Base-by-base conservation (phyloP, 768 basidiomycete species). In the Rhizopogon vinicolor region DNA sequence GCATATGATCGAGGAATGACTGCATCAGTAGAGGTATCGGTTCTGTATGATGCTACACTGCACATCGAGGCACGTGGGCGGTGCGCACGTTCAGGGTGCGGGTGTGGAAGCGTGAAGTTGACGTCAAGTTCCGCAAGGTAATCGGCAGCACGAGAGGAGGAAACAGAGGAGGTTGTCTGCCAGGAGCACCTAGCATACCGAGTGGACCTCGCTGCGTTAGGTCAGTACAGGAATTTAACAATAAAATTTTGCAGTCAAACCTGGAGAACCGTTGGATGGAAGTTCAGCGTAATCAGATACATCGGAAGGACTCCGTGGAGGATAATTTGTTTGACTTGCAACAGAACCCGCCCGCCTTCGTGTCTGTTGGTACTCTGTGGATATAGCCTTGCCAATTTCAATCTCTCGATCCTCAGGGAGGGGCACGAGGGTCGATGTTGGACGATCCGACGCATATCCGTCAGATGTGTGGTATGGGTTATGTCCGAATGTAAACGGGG, bases 1-100 rank as follows among this genome's bases (percentile, higher is more conserved):
- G 65, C 54, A 55, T 58, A 58, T 42, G 59, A 57, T 42, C 72
- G 75, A 8, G 80, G 78, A 53, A 85, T 72, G 46, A 86, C 70
- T 10, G 80, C 85, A 29, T 87, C 82, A 1, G 78, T 78, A 4
- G 85, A 85, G 41, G 74, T 69, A 35, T 78, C 78, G 0, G 84
- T 83, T 72, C 81, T 73, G 56, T 84, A 67, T 0, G 85, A 84
- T 28, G 78, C 77, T 49, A 86, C 68, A 59, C 83, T 86, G 44
- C 74, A 76, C 50, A 78, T 70, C 5, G 84, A 85, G 29, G 70
- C 70, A 39, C 74, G 68, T 22, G 65, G 63, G 14, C 40, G 51
- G 19, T 19, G 50, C 9, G 58, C 57, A 42, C 55, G 44, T 35
- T 60, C 65, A 9, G 65, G 59, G 7, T 60, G 53, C 10, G 63